Base-by-base conservation (phyloP, 768 basidiomycete genomes). In the Boletus tomentosulus region DNA sequence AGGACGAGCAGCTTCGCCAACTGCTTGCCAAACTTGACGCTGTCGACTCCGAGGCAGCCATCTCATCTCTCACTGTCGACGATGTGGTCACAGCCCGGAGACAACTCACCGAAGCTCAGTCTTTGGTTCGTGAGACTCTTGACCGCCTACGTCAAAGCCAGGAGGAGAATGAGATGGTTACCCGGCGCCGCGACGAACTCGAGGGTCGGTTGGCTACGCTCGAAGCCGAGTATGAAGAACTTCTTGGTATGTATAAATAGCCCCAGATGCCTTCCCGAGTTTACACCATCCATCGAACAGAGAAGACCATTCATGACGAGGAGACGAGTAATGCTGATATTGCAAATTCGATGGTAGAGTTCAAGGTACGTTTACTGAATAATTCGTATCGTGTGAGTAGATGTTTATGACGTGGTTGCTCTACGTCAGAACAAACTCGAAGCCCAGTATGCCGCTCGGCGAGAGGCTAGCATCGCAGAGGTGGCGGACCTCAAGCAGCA, bases 151-250 rank as follows among this genome's bases (percentile, higher is more conserved):
- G 92, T 57, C 87, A 92, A 71, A 86, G 85, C 57, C 90, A 95
- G 63, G 94, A 98, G 69, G 95, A 98, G 78, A 87, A 85, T 56
- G 94, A 95, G 65, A 82, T 92, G 78, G 77, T 91, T 54, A 73
- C 77, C 27, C 82, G 92, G 60, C 77, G 95, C 57, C 80, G 86
- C 57, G 91, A 92, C 57, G 97, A 99, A 66, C 72, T 98, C 39
- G 95, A 99, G 72, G 75, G 79, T 38, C 81, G 95, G 54, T 77
- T 97, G 46, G 71, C 83, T 35, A 80, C 85, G 43, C 74, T 98
- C 28, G 95, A 98, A 72, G 77, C 88, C 3, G 97, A 98, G 65
- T 98, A 98, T 62, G 97, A 99, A 71, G 97, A 98, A 71, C 79
- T 98, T 25, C 80, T 99, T 31, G 95, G 94, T 93, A 58, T 59